These are phyloP conservation scores for Hyphopichia pseudoburtonii DNA, from an alignment of 1,139 yeast genomes.

Conservation along the genomic window DNA sequence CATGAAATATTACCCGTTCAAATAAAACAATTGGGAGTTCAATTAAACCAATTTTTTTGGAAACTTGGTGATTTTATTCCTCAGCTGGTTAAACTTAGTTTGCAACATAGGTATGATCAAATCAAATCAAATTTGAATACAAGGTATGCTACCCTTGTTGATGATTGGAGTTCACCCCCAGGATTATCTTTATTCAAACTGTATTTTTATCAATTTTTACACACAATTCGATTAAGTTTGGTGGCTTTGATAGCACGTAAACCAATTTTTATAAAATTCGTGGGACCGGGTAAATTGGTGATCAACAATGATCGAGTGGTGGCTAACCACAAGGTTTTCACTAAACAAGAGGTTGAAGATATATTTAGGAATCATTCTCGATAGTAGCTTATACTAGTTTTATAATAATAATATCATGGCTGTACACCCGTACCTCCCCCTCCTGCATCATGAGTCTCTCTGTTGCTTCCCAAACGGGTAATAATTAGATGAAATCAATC, in stretches of 20 bases:
- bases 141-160: background rate
- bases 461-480: too few species aligned
- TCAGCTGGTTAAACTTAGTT: too few species aligned
- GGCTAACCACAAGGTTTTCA: conserved; percentile 17
- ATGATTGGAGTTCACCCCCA: background rate
- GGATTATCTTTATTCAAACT: background rate
- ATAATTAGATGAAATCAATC: too few species aligned
- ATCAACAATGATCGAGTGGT: conserved; percentile 17
- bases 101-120: too few species aligned
- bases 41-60: too few species aligned
- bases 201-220: background rate
- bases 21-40: background rate
- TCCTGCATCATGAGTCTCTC: too few species aligned
- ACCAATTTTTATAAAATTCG: conserved; percentile 22
- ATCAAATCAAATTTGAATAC: too few species aligned
- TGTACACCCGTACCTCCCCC: too few species aligned
- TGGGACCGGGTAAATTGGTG: conserved; percentile 28
- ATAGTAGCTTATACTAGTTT: too few species aligned
- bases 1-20: background rate
- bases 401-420: too few species aligned
- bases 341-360: conserved; percentile 21
- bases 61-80: too few species aligned
- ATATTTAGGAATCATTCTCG: too few species aligned
- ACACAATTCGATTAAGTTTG: background rate
- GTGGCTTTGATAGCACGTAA: conserved; percentile 5